Evolutionary conservation across 345 rosid genomes (phyloP).

Genomic region (Syzygium grande): DNA sequence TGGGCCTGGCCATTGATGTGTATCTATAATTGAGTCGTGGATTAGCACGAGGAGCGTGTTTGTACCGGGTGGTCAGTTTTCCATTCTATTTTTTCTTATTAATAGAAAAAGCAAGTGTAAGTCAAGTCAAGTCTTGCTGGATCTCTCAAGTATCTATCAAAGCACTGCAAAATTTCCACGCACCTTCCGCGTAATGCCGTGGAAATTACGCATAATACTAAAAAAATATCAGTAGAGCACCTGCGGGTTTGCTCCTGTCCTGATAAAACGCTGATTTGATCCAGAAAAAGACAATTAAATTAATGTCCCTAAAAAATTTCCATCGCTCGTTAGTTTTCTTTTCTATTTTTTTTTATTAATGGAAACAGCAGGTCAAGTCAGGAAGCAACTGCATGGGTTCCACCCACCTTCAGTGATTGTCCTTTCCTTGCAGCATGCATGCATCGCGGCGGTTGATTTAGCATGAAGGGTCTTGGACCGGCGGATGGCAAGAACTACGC

Average conservation of each 20-base stretch:
- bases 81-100: neutral
- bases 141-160: neutral
- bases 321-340: neutral
- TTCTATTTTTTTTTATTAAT: neutral
- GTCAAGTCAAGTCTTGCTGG: neutral
- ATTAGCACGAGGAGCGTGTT: neutral
- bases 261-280: too few species aligned
- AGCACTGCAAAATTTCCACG: neutral
- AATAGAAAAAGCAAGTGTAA: neutral
- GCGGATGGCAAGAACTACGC: neutral
- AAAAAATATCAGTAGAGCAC: too few species aligned
- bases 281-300: too few species aligned
- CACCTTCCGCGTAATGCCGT: neutral
- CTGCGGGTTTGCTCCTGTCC: too few species aligned
- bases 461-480: neutral
- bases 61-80: neutral
- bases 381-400: neutral
- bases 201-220: neutral
- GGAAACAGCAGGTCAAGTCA: neutral
- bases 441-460: too few species aligned
- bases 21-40: neutral
- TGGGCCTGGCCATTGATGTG: neutral
- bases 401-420: neutral
- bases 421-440: neutral
- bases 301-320: too few species aligned